Conservation (phyloP, 306 rosid genomes). For the Albizia julibrissin region DNA sequence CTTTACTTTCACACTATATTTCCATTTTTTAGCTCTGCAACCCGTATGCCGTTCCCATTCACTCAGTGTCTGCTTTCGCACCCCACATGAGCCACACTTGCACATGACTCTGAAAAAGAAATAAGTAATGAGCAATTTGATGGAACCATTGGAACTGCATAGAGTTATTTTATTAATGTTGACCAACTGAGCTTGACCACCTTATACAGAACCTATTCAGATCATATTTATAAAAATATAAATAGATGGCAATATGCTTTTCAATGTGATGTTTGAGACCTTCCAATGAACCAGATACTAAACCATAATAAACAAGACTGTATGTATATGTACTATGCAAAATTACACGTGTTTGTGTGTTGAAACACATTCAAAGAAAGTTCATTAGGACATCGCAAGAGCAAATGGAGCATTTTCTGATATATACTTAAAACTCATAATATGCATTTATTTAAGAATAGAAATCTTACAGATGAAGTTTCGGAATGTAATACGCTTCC, state of each 20-base stretch:
- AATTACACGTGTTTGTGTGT: background rate
- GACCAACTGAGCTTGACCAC: background rate
- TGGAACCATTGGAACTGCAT: conserved; percentile 14
- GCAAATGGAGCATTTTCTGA: conserved; percentile 17
- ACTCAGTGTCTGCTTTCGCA: conserved; percentile 77
- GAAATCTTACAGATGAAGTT: conserved; percentile 82
- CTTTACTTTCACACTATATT: conserved; percentile 91
- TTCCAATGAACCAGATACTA: background rate
- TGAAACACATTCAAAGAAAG: background rate
- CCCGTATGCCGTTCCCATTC: conserved; percentile 98
- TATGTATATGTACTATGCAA: background rate
- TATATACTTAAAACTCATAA: conserved; percentile 20
- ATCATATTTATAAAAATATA: conserved; percentile 18
- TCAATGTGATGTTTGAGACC: conserved; percentile 13
- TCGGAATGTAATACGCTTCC: conserved; percentile 82
- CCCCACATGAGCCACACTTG: conserved; percentile 75
- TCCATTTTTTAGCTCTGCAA: conserved; percentile 97
- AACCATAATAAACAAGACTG: conserved; percentile 5
- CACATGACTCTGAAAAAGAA: conserved; percentile 71
- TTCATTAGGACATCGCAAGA: background rate
- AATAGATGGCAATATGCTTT: background rate
- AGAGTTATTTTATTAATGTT: background rate
- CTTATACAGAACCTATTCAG: conserved; percentile 5
- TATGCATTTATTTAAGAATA: conserved; percentile 14
- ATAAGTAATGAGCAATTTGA: conserved; percentile 37